These are phyloP conservation scores for Emergomyces africanus DNA, from an alignment of 2,329 filamentous ascomycete genomes.

Conservation along the genomic window DNA sequence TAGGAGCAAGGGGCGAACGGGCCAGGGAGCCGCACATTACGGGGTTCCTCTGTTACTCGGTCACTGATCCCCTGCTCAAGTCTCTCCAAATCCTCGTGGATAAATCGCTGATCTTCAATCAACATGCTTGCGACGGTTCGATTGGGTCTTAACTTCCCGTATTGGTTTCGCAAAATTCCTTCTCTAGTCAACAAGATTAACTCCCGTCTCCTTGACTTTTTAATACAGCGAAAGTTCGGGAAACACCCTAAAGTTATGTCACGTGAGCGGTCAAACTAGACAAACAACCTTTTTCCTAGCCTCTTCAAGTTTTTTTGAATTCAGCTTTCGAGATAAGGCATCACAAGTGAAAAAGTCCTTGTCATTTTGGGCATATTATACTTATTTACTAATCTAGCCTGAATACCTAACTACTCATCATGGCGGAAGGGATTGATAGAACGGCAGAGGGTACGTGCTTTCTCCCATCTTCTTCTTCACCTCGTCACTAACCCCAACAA, in stretches of 20 bases:
- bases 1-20: neutral
- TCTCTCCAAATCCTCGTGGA: conserved; percentile 93
- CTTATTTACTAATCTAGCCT: neutral
- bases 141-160: neutral
- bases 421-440: conserved; percentile 89
- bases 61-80: conserved; percentile 90
- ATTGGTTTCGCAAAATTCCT: neutral
- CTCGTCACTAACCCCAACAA: conserved; percentile 11
- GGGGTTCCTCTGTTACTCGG: conserved; percentile 76
- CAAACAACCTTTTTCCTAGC: neutral
- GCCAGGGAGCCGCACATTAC: conserved; percentile 50
- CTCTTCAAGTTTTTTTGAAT: neutral
- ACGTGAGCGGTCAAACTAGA: conserved; percentile 1
- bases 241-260: neutral
- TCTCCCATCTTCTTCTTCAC: neutral
- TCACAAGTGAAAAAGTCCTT: neutral
- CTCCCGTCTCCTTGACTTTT: no score
- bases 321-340: neutral
- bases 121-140: conserved; percentile 43
- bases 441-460: conserved; percentile 54
- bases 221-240: neutral
- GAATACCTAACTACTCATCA: conserved; percentile 34
- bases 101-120: conserved; percentile 82
- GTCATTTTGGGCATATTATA: neutral
- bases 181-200: no score